Conservation (phyloP, 352 stramenopile species). For the Phytophthora melonis region DNA sequence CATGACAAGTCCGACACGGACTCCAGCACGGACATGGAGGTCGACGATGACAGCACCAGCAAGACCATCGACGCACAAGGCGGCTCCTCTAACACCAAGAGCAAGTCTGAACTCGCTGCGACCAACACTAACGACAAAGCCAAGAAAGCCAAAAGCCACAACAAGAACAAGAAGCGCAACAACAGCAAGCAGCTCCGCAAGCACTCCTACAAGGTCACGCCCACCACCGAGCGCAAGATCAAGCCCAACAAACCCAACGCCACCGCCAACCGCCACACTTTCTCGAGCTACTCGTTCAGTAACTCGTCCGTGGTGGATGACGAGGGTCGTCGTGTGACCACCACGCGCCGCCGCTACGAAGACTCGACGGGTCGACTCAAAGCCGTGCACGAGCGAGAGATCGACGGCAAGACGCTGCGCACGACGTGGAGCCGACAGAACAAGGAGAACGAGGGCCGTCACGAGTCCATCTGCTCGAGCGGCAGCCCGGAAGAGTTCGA, state of each 20-base stretch:
- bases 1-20: conserved; percentile 4
- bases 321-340: conserved; percentile 42
- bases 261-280: not conserved
- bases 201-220: conserved; percentile 1
- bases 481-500: conserved; percentile 67
- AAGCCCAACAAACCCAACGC: not conserved
- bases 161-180: not conserved
- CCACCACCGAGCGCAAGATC: not conserved
- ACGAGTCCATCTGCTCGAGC: conserved; percentile 55
- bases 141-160: not conserved
- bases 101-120: not conserved
- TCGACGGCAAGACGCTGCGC: conserved; percentile 56
- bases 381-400: conserved; percentile 65
- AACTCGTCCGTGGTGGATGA: conserved; percentile 38
- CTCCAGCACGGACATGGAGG: conserved; percentile 17
- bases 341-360: conserved; percentile 41
- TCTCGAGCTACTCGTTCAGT: conserved; percentile 57
- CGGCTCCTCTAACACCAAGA: not conserved
- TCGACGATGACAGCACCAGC: conserved; percentile 17
- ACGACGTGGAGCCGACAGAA: conserved; percentile 58
- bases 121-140: not conserved
- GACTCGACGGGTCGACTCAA: conserved; percentile 70
- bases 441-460: conserved; percentile 57
- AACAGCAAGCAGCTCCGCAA: not conserved
- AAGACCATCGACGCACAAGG: not conserved